A percentile compares a stretch with the other conserved stretches of the same genome.
Conservation (phyloP, 1,139 yeast genomes). For the Sugiyamaella grinbergsii region DNA sequence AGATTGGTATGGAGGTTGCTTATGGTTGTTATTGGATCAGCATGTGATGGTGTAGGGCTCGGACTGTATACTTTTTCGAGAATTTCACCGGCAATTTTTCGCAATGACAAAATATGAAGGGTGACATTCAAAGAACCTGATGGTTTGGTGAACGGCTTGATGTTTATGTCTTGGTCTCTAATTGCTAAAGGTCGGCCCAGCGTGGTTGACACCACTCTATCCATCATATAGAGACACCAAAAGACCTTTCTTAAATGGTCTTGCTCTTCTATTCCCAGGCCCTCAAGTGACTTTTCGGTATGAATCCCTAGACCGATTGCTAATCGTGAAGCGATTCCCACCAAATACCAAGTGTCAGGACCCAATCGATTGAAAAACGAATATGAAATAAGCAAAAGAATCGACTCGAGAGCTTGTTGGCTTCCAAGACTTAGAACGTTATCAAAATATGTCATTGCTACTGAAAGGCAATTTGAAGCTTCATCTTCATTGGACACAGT, state of each 20-base stretch:
- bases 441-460: conserved; percentile 28
- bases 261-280: conserved; percentile 28
- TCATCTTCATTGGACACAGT: conserved; percentile 30
- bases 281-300: conserved; percentile 44
- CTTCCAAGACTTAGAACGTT: conserved; percentile 26
- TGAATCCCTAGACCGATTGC: conserved; percentile 65
- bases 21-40: conserved; percentile 21
- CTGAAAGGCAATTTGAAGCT: conserved; percentile 27
- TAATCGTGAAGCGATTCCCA: conserved; percentile 63
- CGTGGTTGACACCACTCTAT: conserved; percentile 34
- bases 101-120: conserved; percentile 31
- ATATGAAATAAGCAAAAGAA: conserved; percentile 32
- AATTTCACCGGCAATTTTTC: conserved; percentile 32
- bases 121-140: conserved; percentile 20
- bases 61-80: conserved; percentile 29
- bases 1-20: conserved; percentile 29
- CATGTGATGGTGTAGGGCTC: conserved; percentile 8
- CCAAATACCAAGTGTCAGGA: conserved; percentile 36
- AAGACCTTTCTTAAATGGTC: conserved; percentile 33
- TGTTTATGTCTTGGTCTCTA: conserved; percentile 33
- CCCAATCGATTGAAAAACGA: conserved; percentile 36
- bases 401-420: conserved; percentile 27
- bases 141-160: conserved; percentile 17
- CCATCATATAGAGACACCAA: conserved; percentile 37
- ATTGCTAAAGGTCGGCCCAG: conserved; percentile 36